Evolutionary conservation across 805 yeast genomes (phyloP).

Genomic region (Candida quercuum): DNA sequence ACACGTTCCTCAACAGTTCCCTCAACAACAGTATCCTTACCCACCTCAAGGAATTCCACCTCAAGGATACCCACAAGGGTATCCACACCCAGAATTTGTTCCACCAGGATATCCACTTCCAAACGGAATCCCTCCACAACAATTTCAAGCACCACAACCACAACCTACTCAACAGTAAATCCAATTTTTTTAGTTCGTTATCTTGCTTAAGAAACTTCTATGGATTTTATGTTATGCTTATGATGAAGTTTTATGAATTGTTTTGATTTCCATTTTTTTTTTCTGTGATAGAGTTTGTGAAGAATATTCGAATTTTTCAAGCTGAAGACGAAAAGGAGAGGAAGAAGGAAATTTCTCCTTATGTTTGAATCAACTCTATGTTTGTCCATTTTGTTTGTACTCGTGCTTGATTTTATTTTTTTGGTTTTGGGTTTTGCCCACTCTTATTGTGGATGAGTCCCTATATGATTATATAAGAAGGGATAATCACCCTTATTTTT

Average conservation of each 20-base stretch:
- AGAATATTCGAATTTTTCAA: background rate
- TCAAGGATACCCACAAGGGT: constrained; percentile 4
- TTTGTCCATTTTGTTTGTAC: background rate
- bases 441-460: too few relatives aligned
- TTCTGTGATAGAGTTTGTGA: background rate
- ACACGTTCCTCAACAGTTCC: constrained; percentile 13
- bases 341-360: background rate
- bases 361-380: background rate
- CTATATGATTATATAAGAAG: too few relatives aligned
- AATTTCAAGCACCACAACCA: constrained; percentile 4
- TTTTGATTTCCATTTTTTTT: background rate
- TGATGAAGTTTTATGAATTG: background rate
- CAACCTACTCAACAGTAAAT: constrained; percentile 10
- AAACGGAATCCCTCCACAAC: constrained; percentile 4
- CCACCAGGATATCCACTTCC: constrained; percentile 4
- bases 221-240: background rate
- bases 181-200: too few relatives aligned
- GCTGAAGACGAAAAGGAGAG: background rate
- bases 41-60: constrained; percentile 15
- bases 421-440: too few relatives aligned
- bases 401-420: too few relatives aligned
- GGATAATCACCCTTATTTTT: too few relatives aligned
- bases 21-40: constrained; percentile 14
- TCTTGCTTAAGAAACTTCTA: too few relatives aligned
- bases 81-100: constrained; percentile 2